Conservation (phyloP, 2,329 filamentous ascomycete species). For the Talaromyces marneffei region DNA sequence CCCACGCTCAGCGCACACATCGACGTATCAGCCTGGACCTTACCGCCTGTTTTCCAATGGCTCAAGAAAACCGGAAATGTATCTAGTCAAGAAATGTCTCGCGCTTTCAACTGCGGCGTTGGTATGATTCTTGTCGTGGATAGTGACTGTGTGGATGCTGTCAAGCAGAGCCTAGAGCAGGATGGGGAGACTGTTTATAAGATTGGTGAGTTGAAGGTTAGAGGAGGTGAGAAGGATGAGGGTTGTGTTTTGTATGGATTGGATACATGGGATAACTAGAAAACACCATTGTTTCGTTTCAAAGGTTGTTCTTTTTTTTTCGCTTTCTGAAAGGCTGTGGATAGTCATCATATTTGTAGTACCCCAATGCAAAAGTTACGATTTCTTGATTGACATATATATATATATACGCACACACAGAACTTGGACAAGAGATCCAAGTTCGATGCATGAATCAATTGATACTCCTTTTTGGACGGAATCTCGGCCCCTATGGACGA, state of each 20-base stretch:
- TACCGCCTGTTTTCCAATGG: constrained; percentile 80
- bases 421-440: too few relatives aligned
- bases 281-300: neutral
- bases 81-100: constrained; percentile 70
- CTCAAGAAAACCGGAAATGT: constrained; percentile 68
- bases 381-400: neutral
- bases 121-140: constrained; percentile 88
- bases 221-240: constrained; percentile 45
- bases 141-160: constrained; percentile 55
- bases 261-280: constrained; percentile 38
- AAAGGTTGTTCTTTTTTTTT: constrained; percentile 13
- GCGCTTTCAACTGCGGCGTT: constrained; percentile 90
- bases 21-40: constrained; percentile 67
- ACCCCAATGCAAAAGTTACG: neutral
- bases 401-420: too few relatives aligned
- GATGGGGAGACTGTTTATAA: constrained; percentile 71
- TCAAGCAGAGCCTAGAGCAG: constrained; percentile 55
- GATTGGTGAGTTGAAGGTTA: constrained; percentile 64
- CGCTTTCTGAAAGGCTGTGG: neutral
- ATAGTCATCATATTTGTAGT: neutral
- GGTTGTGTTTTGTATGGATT: constrained; percentile 61
- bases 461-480: too few relatives aligned
- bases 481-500: too few relatives aligned
- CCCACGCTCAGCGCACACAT: constrained; percentile 70
- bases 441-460: too few relatives aligned